Evolutionary conservation across 169 alveolate genomes (phyloP), one percentile per base, ranked within the genome.

Genomic region (Eimeria mitis): DNA sequence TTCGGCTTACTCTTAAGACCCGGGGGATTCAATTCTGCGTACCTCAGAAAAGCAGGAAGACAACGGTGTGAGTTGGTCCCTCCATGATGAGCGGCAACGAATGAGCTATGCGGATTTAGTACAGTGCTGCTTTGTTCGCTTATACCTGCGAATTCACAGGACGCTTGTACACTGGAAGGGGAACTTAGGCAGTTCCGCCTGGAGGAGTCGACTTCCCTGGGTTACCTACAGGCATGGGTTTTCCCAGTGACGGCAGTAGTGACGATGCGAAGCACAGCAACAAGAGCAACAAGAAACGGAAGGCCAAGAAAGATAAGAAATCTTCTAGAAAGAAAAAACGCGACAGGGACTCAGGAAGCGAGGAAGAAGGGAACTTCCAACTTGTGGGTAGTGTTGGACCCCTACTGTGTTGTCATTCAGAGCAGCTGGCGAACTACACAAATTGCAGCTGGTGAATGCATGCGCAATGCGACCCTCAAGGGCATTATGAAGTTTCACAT

Each of bases 181-280:
- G 54, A 6, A 19, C 21, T 40, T 19, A 1, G 56, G n/a, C 5
- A 21, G 34, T 42, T 16, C 34, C 16, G 2, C 40, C 40, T 23
- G 31, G 23, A 21, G 28, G 37, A 40, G 31, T 19, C 31, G 31
- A 0, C 83, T 73, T 37, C 16, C 54, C 0, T 23, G n/a, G 4
- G 75, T 37, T 14, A 49, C 70, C 8, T 49, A 44, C 71, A 79
- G 71, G 89, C 89, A 87, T 87, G 94, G 68, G 83, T 19, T 34
- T 61, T 44, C 56, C 94, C 40, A 83, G 90, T 42, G 94, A 75
- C 40, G 37, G 94, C 94, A 65, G 94, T 83, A 87, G 94, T 16
- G 94, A 42, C 23, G 94, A 61, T 87, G 94, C 34, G 44, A 28
- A n/a, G 28, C 54, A 61, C 31, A 65, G 63, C 83, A 31, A 47